phyloP scores from a whole-genome alignment of 352 stramenopile genomes.

The Globisporangium cederbergense region DNA sequence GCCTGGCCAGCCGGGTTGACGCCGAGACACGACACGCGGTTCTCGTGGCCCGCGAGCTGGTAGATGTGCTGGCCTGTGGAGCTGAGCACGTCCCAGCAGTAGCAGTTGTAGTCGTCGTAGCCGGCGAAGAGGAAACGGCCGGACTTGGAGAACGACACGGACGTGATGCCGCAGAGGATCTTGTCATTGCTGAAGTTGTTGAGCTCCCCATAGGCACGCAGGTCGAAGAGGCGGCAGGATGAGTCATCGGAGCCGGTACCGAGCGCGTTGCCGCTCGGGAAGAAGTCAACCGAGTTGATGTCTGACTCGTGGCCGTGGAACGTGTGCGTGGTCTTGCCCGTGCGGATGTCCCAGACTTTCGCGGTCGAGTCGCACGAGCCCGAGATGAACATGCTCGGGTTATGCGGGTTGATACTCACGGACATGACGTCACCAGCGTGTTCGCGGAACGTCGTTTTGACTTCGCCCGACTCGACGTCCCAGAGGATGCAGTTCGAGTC shows the following conservation, averaged over 20 bases:
- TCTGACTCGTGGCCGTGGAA: constrained; percentile 97
- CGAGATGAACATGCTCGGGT: constrained; percentile 97
- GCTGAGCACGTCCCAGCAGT: constrained; percentile 96
- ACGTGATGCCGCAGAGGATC: constrained; percentile 97
- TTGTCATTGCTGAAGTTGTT: constrained; percentile 97
- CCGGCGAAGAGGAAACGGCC: constrained; percentile 96
- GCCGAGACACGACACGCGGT: constrained; percentile 96
- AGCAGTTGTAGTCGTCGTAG: constrained; percentile 98
- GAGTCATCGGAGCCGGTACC: constrained; percentile 97
- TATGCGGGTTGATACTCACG: constrained; percentile 93
- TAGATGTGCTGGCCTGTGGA: constrained; percentile 89
- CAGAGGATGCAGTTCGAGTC: constrained; percentile 99
- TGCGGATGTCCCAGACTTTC: constrained; percentile 98
- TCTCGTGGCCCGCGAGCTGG: constrained; percentile 93
- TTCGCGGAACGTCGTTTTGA: constrained; percentile 96
- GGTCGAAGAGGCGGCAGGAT: constrained; percentile 96
- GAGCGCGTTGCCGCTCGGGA: constrained; percentile 94
- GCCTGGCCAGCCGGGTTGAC: constrained; percentile 94
- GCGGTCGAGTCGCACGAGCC: constrained; percentile 95
- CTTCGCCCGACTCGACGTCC: constrained; percentile 94
- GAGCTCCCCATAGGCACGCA: constrained; percentile 95
- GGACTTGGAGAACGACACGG: constrained; percentile 93
- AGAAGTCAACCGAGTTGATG: constrained; percentile 99
- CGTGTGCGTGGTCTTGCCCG: constrained; percentile 94
- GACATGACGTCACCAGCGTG: constrained; percentile 98